Evolutionary conservation across 495 filamentous ascomycete species (phyloP).

Genomic region (Penicillium fimorum): DNA sequence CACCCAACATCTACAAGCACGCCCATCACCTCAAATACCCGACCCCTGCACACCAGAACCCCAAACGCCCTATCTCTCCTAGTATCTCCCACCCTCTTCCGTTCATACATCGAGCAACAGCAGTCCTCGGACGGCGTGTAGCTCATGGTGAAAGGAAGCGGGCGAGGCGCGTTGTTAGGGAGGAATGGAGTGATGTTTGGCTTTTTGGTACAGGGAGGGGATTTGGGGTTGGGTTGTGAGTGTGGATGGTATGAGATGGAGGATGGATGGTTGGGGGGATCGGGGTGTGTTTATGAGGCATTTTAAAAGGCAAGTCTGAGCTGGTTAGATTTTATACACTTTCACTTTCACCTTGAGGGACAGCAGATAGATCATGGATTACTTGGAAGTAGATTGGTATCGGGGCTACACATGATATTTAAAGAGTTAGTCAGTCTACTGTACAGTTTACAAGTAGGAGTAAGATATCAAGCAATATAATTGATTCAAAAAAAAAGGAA

Average conservation of each 20-base stretch:
- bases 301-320: conserved; percentile 57
- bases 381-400: background rate
- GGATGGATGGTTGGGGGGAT: conserved; percentile 6
- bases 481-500: conserved; percentile 15
- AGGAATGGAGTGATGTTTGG: conserved; percentile 3
- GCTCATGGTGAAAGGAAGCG: conserved; percentile 12
- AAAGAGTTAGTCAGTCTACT: too few species aligned
- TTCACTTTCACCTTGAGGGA: background rate
- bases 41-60: background rate
- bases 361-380: background rate
- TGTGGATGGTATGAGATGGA: conserved; percentile 1
- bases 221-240: background rate
- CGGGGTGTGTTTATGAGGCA: conserved; percentile 33
- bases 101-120: conserved; percentile 26
- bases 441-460: background rate
- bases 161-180: conserved; percentile 8
- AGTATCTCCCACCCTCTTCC: background rate
- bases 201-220: background rate
- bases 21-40: background rate
- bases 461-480: conserved; percentile 5
- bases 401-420: background rate
- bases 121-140: conserved; percentile 26
- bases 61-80: conserved; percentile 2
- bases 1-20: background rate
- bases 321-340: conserved; percentile 19